phyloP scores from a whole-genome alignment of 2,329 filamentous ascomycete species.

The Cercospora zeae-maydis region DNA sequence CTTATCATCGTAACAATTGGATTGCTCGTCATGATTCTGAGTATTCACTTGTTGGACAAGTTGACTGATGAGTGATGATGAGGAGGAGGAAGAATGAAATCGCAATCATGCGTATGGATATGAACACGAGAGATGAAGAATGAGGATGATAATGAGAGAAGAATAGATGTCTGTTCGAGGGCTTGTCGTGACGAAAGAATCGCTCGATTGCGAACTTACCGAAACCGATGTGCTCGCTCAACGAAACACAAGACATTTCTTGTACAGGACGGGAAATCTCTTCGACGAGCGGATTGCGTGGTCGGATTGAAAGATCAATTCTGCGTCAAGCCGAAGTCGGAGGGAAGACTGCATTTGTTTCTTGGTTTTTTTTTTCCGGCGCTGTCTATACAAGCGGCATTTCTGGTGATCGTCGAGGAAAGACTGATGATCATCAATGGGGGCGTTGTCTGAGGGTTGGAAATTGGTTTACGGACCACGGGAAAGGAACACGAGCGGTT shows the following conservation, averaged over 20 bases:
- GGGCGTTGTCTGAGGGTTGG: no score
- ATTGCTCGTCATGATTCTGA: constrained; percentile 92
- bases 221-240: background rate
- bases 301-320: background rate
- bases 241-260: background rate
- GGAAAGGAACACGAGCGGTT: no score
- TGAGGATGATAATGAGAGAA: background rate
- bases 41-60: constrained; percentile 73
- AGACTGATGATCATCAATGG: background rate
- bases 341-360: background rate
- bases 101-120: background rate
- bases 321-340: background rate
- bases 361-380: background rate
- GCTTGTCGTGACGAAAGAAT: background rate
- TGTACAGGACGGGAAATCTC: background rate
- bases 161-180: background rate
- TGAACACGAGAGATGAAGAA: background rate
- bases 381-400: background rate
- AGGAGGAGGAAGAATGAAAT: background rate
- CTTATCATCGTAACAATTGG: constrained; percentile 95
- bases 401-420: background rate
- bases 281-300: background rate
- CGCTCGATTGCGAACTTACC: background rate
- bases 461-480: no score
- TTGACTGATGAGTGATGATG: constrained; percentile 44